These are phyloP conservation scores for Mycena sp. DNA, from an alignment of 1,284 basidiomycete genomes.

Conservation along the genomic window DNA sequence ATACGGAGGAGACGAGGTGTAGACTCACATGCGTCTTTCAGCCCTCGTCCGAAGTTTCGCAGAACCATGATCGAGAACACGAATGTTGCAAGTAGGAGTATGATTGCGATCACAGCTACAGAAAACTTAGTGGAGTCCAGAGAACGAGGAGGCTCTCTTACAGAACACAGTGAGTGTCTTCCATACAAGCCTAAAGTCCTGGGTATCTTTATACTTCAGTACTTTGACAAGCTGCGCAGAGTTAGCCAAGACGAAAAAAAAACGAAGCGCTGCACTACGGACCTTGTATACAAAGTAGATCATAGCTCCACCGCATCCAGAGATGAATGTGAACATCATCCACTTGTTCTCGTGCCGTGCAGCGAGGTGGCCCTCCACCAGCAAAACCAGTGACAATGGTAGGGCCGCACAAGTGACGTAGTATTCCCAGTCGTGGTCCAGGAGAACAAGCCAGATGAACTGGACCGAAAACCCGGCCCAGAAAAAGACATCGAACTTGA, in stretches of 20 bases:
- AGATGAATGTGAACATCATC: constrained; percentile 90
- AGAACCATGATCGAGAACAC: constrained; percentile 75
- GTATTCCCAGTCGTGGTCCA: constrained; percentile 81
- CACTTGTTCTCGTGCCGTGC: constrained; percentile 87
- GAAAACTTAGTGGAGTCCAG: constrained; percentile 9
- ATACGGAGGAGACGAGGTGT: background rate
- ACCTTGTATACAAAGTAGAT: constrained; percentile 95
- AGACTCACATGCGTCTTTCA: constrained; percentile 79
- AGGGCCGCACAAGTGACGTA: constrained; percentile 88
- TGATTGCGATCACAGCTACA: constrained; percentile 78
- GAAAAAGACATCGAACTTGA: constrained; percentile 94
- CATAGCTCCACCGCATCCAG: constrained; percentile 81
- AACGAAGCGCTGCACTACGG: background rate
- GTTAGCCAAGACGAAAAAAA: background rate
- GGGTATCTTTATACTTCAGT: constrained; percentile 42
- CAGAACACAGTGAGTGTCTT: constrained; percentile 54
- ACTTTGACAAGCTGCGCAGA: constrained; percentile 32
- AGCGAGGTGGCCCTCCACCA: constrained; percentile 87
- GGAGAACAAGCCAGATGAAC: constrained; percentile 85
- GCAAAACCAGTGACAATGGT: constrained; percentile 82
- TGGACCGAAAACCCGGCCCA: constrained; percentile 90
- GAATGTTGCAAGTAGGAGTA: constrained; percentile 78
- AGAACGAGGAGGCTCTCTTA: background rate
- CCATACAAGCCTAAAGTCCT: constrained; percentile 53
- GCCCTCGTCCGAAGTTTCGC: constrained; percentile 82